These are phyloP conservation scores for Trifolium subterraneum DNA, from an alignment of 306 rosid species.

Conservation along the genomic window DNA sequence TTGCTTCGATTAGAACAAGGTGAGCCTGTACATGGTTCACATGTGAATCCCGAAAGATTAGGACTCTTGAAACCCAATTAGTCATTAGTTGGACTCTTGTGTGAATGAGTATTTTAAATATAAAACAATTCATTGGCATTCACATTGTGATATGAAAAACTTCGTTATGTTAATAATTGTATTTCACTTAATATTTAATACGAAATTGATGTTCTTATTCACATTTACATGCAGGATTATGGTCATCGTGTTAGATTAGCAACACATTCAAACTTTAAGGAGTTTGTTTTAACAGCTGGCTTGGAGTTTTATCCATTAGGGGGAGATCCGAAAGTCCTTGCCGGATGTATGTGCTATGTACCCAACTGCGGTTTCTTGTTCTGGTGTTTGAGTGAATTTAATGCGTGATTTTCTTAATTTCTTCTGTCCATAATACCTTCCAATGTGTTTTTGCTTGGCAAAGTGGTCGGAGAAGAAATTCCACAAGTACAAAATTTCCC, in stretches of 20 bases:
- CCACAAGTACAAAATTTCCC: not conserved
- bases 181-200: slow-evolving; percentile 22
- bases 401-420: slow-evolving; percentile 26
- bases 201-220: slow-evolving; percentile 18
- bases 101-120: slow-evolving; percentile 7
- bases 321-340: slow-evolving; percentile 97
- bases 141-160: not conserved
- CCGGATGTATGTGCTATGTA: slow-evolving; percentile 88
- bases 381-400: slow-evolving; percentile 27
- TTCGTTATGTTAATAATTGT: not conserved
- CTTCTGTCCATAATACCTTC: slow-evolving; percentile 19
- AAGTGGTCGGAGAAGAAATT: slow-evolving; percentile 7
- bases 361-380: slow-evolving; percentile 36
- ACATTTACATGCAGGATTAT: slow-evolving; percentile 76
- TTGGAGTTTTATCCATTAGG: slow-evolving; percentile 97
- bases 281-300: slow-evolving; percentile 98
- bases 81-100: slow-evolving; percentile 5
- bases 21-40: not conserved
- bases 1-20: slow-evolving; percentile 2
- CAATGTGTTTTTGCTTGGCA: slow-evolving; percentile 20
- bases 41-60: not conserved
- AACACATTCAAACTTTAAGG: slow-evolving; percentile 97
- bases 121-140: slow-evolving; percentile 6
- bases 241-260: slow-evolving; percentile 99
- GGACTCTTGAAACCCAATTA: not conserved